Base-by-base conservation (phyloP, 2,329 filamentous ascomycete species). In the Daldinia eschscholtzii region DNA sequence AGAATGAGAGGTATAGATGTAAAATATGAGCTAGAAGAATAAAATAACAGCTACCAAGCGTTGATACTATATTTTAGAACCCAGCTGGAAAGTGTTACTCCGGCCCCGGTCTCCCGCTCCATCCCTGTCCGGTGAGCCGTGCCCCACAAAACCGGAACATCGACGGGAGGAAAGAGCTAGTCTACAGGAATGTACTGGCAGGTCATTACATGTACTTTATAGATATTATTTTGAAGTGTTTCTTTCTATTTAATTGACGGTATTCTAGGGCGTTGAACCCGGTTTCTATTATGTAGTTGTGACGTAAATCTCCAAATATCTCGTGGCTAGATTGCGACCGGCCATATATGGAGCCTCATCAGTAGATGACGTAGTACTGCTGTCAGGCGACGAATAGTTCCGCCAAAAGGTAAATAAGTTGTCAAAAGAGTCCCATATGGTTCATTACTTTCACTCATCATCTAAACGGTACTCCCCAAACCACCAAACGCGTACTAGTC, bases 311-410 rank as follows among this genome's bases (percentile, higher is more conserved):
- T 18, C 46, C n/a, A 28, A 33, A 28, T 35, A 67, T 57, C 56
- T 18, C 41, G 37, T 46, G 33, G 28, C 30, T 57, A 59, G 33
- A 41, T 64, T 30, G 28, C 42, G 26, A 26, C 33, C 39, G 26
- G 18, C 26, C 37, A 67, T 59, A 37, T 35, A 64, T 37, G 46
- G 64, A 67, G 56, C 41, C 41, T 42, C 60, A 41, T 52, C 33
- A 12, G 33, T 18, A 6, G 55, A 61, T 68, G 65, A 68, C 61
- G 65, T 65, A 61, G 48, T 12, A 12, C 37, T 61, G 39, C 30
- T 30, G 46, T 57, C 57, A 58, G 1, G 23, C 5, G 15, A 44
- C 35, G 39, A 53, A 46, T 46, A n/a, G 15, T 39, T 57, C 6
- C 18, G 26, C 23, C 2, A 37, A 52, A 26, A 15, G 30, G 20